Conservation (phyloP, 768 basidiomycete species). For the Flagelloscypha sp. region DNA sequence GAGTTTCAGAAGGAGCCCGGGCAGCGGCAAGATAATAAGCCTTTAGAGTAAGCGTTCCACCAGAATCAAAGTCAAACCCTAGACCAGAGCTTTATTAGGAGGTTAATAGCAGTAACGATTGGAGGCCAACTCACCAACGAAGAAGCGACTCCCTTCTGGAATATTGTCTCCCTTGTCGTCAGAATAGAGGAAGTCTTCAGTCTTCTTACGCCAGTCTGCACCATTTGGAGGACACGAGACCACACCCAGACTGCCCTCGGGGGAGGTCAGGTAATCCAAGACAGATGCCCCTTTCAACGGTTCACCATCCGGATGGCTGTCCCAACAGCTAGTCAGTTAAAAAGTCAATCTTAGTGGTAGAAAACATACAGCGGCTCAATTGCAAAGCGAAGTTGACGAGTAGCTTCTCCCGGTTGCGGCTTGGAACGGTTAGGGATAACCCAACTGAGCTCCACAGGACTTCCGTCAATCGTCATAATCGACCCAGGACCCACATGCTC, state of each 20-base stretch:
- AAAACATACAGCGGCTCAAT: conserved; percentile 24
- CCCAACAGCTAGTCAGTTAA: no score
- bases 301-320: conserved; percentile 21
- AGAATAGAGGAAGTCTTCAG: conserved; percentile 21
- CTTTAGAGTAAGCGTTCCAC: conserved; percentile 20
- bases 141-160: conserved; percentile 19
- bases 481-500: conserved; percentile 15
- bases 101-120: neutral
- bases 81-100: neutral
- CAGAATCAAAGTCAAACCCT: conserved; percentile 24
- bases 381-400: conserved; percentile 23
- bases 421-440: conserved; percentile 18
- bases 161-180: conserved; percentile 10
- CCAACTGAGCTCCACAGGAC: conserved; percentile 26
- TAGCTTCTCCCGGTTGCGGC: conserved; percentile 8
- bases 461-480: conserved; percentile 24
- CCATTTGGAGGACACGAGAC: conserved; percentile 16
- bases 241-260: conserved; percentile 20
- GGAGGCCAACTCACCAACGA: conserved; percentile 18
- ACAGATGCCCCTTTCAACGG: conserved; percentile 18
- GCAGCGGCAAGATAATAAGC: conserved; percentile 22
- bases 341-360: no score
- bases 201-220: conserved; percentile 20
- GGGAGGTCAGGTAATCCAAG: conserved; percentile 20
- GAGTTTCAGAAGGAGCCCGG: conserved; percentile 7